Evolutionary conservation across 345 rosid species (phyloP).

Genomic region (Pugionium cornutum): DNA sequence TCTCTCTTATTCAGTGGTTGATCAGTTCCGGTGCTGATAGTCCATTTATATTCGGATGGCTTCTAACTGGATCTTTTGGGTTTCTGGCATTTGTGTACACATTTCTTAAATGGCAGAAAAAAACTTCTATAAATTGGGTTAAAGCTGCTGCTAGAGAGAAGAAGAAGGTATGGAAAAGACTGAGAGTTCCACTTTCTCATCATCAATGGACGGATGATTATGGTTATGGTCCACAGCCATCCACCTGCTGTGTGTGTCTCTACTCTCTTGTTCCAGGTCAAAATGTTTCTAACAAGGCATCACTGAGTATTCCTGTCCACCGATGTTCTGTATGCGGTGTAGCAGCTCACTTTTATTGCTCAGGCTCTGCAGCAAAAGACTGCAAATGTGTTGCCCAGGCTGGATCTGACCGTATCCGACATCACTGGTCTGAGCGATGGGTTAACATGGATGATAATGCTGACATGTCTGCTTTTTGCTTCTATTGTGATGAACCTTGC

Average conservation of each 20-base stretch:
- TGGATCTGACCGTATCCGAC: slow-evolving; percentile 52
- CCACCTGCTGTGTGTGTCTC: slow-evolving; percentile 66
- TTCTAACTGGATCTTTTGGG: slow-evolving; percentile 49
- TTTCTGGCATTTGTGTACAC: slow-evolving; percentile 46
- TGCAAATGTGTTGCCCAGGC: slow-evolving; percentile 70
- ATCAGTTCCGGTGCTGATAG: slow-evolving; percentile 42
- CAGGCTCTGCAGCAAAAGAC: slow-evolving; percentile 59
- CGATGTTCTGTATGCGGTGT: slow-evolving; percentile 64
- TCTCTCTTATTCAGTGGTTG: slow-evolving; percentile 45
- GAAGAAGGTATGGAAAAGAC: slow-evolving; percentile 57
- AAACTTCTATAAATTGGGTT: slow-evolving; percentile 54
- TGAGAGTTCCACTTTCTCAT: slow-evolving; percentile 57
- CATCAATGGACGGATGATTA: slow-evolving; percentile 65
- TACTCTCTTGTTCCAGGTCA: slow-evolving; percentile 49
- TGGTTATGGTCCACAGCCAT: slow-evolving; percentile 47
- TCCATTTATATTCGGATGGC: slow-evolving; percentile 51
- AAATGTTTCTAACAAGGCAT: slow-evolving; percentile 41
- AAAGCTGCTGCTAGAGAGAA: slow-evolving; percentile 65
- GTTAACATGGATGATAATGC: slow-evolving; percentile 58
- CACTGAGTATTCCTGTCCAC: slow-evolving; percentile 48
- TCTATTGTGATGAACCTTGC: slow-evolving; percentile 65
- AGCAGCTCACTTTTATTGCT: slow-evolving; percentile 65
- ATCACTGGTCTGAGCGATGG: slow-evolving; percentile 76
- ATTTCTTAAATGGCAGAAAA: slow-evolving; percentile 63
- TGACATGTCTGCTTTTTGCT: slow-evolving; percentile 65